A percentile compares a stretch with the other conserved stretches of the same genome.
These are phyloP conservation scores for Eucalyptus globulus DNA, from an alignment of 345 rosid genomes.

Conservation along the genomic window DNA sequence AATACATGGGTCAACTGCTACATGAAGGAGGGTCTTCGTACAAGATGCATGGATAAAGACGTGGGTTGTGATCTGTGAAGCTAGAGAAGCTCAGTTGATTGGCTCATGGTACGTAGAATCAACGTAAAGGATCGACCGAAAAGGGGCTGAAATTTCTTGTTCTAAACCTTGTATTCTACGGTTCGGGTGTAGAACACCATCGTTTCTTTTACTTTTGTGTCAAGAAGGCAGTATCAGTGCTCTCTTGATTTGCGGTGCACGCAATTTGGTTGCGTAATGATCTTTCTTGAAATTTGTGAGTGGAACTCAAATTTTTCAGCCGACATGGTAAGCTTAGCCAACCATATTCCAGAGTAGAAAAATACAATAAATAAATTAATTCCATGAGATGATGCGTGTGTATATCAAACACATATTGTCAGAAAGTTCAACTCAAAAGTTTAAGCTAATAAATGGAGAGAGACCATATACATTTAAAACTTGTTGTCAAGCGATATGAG, in stretches of 20 bases:
- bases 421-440: no score
- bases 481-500: rapidly evolving
- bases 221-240: neutral
- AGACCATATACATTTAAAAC: rapidly evolving
- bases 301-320: neutral
- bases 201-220: neutral
- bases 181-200: neutral
- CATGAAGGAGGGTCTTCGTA: neutral
- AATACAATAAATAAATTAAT: neutral
- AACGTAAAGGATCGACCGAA: neutral
- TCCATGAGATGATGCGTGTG: neutral
- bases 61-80: neutral
- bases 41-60: neutral
- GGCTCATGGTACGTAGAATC: neutral
- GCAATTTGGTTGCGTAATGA: neutral
- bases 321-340: neutral
- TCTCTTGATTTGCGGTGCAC: neutral
- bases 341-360: neutral
- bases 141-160: neutral
- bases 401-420: neutral
- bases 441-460: no score
- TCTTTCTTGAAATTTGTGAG: neutral
- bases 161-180: neutral
- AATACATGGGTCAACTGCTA: neutral
- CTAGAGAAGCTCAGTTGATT: neutral